Percentiles rank a stretch among this genome's conserved stretches.
Conservation (phyloP, 768 basidiomycete species). For the Cystofilobasidium capitatum region DNA sequence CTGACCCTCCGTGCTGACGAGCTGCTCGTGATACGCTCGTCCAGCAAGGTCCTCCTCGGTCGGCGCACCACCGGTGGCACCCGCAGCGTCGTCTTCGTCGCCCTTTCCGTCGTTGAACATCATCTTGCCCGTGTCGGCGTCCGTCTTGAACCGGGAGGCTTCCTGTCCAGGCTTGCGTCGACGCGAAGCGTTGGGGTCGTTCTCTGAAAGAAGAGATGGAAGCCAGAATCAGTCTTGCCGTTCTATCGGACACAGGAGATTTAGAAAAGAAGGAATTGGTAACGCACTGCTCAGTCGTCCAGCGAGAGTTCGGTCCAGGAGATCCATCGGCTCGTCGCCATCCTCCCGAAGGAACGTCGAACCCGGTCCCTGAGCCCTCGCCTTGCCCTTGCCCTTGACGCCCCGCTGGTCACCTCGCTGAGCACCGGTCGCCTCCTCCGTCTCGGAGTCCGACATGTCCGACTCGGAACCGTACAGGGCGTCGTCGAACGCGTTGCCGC, state of each 20-base stretch:
- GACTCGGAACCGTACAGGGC: conserved; percentile 94
- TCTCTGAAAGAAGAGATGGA: conserved; percentile 17
- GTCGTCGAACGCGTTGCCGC: conserved; percentile 90
- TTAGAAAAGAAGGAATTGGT: neutral
- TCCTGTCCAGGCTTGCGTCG: conserved; percentile 76
- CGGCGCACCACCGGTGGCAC: conserved; percentile 5
- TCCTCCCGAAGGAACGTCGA: conserved; percentile 69
- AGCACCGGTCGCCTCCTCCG: conserved; percentile 34
- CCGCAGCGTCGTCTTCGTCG: conserved; percentile 47
- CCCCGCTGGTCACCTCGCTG: conserved; percentile 25
- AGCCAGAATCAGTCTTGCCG: neutral
- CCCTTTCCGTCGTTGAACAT: conserved; percentile 41
- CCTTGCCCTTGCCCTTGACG: conserved; percentile 40
- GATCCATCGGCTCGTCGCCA: conserved; percentile 89
- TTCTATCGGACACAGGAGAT: neutral
- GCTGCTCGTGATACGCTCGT: conserved; percentile 68
- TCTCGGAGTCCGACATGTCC: conserved; percentile 56
- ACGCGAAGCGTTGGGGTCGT: conserved; percentile 34
- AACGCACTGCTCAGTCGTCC: conserved; percentile 40
- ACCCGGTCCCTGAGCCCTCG: conserved; percentile 35
- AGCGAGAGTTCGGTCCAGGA: conserved; percentile 58
- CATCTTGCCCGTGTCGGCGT: conserved; percentile 47
- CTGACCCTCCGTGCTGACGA: conserved; percentile 83
- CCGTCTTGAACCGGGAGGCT: conserved; percentile 73
- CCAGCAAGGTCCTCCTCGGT: conserved; percentile 38